A percentile compares a stretch with the other conserved stretches of the same genome.
phyloP scores from a whole-genome alignment of 2,329 filamentous ascomycete species.

The Trematosphaeria pertusa region DNA sequence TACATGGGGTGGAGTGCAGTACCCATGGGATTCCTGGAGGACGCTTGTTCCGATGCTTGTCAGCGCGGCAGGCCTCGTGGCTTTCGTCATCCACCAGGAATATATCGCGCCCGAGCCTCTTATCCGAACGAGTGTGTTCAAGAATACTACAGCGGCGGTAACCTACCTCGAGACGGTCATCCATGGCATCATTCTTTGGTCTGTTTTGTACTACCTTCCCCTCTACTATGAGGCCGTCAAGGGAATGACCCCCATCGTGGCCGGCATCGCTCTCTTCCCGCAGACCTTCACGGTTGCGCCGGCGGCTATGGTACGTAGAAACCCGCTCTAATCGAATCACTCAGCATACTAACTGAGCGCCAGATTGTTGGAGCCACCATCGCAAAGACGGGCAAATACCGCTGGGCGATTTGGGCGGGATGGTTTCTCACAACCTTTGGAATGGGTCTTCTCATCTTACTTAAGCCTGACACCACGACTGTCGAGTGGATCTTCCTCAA shows the following conservation, averaged over 20 bases:
- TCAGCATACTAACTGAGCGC: neutral
- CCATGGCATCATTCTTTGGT: conserved; percentile 61
- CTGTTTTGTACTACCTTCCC: conserved; percentile 51
- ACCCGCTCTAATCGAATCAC: neutral
- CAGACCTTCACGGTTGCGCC: conserved; percentile 67
- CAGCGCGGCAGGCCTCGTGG: conserved; percentile 59
- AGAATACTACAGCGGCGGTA: conserved; percentile 57
- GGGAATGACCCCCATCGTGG: conserved; percentile 45
- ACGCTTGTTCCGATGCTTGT: conserved; percentile 68
- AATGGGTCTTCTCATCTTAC: conserved; percentile 61
- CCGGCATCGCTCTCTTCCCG: conserved; percentile 50
- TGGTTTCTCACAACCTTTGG: conserved; percentile 68
- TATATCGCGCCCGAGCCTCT: conserved; percentile 59
- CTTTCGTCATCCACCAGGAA: conserved; percentile 63
- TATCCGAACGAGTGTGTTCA: conserved; percentile 55
- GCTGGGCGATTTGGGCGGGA: conserved; percentile 66
- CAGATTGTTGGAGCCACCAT: conserved; percentile 61
- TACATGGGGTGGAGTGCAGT: conserved; percentile 71
- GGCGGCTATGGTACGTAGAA: conserved; percentile 56
- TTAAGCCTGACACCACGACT: conserved; percentile 59
- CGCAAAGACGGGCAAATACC: conserved; percentile 64
- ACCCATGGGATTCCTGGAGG: conserved; percentile 67
- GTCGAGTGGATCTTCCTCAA: conserved; percentile 67
- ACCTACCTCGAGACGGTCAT: conserved; percentile 62
- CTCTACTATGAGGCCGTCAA: conserved; percentile 53